phyloP scores from a whole-genome alignment of 257 asterid species.

The Mentha longifolia region DNA sequence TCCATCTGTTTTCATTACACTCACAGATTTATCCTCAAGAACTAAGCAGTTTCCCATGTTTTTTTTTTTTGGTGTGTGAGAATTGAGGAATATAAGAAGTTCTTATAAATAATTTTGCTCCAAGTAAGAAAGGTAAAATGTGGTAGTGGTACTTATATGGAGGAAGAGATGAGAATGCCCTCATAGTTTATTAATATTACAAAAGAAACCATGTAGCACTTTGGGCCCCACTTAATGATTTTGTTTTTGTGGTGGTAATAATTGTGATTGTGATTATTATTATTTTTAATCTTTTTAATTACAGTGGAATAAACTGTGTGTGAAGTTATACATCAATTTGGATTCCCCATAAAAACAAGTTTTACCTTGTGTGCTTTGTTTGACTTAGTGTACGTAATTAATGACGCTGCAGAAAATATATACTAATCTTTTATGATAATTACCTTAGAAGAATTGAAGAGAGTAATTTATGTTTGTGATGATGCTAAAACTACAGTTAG shows the following conservation, averaged over 20 bases:
- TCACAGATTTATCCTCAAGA: conserved; percentile 48
- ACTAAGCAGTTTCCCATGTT: conserved; percentile 80
- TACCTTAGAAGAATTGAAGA: no score
- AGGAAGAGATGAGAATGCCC: conserved; percentile 39
- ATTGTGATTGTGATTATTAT: not conserved
- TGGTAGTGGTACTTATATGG: conserved; percentile 46
- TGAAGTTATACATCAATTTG: not conserved
- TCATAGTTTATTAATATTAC: conserved; percentile 40
- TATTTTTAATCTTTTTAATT: not conserved
- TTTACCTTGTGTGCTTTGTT: not conserved
- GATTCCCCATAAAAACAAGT: not conserved
- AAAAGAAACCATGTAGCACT: conserved; percentile 34
- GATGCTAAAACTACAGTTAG: no score
- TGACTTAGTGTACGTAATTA: not conserved
- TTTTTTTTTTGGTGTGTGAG: not conserved
- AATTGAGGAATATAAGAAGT: conserved; percentile 17
- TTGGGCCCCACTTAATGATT: conserved; percentile 50
- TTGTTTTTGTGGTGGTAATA: conserved; percentile 29
- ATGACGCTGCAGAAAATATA: not conserved
- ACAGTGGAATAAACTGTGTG: not conserved
- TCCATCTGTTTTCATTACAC: conserved; percentile 70
- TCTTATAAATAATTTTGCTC: not conserved
- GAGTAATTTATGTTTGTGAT: no score
- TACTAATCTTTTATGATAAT: no score
- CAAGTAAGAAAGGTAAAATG: not conserved